A percentile compares a stretch with the other conserved stretches of the same genome.
These are phyloP conservation scores for Fusarium sp. DNA, from an alignment of 2,329 filamentous ascomycete genomes.

Conservation along the genomic window DNA sequence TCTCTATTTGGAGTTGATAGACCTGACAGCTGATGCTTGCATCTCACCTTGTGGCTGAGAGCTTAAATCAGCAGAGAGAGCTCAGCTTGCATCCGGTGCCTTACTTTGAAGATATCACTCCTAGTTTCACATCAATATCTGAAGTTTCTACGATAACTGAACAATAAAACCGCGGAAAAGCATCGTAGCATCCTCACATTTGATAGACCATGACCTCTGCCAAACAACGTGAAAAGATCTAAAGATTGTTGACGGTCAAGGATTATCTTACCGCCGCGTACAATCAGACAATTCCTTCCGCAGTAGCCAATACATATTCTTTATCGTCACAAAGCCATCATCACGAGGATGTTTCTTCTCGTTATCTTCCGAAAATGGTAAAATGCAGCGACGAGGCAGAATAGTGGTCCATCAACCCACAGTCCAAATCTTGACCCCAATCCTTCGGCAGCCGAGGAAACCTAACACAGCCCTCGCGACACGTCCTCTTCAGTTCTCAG, in stretches of 20 bases:
- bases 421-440: background rate
- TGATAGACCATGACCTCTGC: accelerated
- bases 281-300: accelerated
- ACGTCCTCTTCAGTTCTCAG: background rate
- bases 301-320: too few relatives aligned
- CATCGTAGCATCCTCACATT: background rate
- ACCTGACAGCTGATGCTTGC: background rate
- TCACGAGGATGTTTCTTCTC: too few relatives aligned
- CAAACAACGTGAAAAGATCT: too few relatives aligned
- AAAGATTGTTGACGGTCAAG: accelerated
- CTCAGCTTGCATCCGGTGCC: background rate
- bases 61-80: accelerated
- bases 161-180: accelerated
- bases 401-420: too few relatives aligned
- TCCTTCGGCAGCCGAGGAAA: background rate
- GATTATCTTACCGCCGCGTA: too few relatives aligned
- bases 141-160: background rate
- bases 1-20: background rate
- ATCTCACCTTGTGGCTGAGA: background rate
- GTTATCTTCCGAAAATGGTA: background rate
- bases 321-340: background rate
- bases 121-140: background rate
- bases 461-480: background rate
- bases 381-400: background rate
- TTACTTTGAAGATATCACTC: background rate